phyloP scores from a whole-genome alignment of 2,329 filamentous ascomycete species.

The Trichoderma polysporum region DNA sequence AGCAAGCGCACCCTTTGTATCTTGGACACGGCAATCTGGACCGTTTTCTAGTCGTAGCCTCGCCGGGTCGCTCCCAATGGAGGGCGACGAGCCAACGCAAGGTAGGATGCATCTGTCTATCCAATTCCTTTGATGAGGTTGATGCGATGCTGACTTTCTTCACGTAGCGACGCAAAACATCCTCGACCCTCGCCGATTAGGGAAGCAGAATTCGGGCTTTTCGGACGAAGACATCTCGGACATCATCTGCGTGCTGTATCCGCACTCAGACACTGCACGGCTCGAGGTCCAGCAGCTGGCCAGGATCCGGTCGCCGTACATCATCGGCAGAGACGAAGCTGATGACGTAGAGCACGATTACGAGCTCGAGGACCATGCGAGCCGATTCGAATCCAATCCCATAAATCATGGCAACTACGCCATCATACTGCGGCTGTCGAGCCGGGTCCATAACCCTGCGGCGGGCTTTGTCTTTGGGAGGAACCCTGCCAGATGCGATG shows the following conservation, averaged over 20 bases:
- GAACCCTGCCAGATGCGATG: constrained; percentile 68
- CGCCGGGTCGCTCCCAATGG: constrained; percentile 41
- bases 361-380: constrained; percentile 49
- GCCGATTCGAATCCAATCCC: constrained; percentile 45
- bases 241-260: constrained; percentile 85
- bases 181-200: constrained; percentile 75
- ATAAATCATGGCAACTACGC: constrained; percentile 55
- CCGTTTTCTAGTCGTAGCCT: constrained; percentile 29
- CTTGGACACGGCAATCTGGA: constrained; percentile 22
- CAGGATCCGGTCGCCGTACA: constrained; percentile 47
- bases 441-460: constrained; percentile 63
- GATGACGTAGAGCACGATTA: constrained; percentile 54
- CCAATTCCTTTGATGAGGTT: background rate
- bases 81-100: constrained; percentile 46
- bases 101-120: constrained; percentile 29
- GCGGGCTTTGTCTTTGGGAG: constrained; percentile 86
- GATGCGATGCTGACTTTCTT: background rate
- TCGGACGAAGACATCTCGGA: constrained; percentile 81
- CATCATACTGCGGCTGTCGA: constrained; percentile 78
- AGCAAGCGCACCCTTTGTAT: background rate
- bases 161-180: constrained; percentile 40
- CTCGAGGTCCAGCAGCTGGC: constrained; percentile 62
- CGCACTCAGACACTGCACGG: constrained; percentile 70
- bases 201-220: constrained; percentile 79
- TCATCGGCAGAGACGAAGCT: constrained; percentile 51